Evolutionary conservation across 257 asterid species (phyloP), one percentile per base, ranked within the genome.

Genomic region (Linaria vulgaris): DNA sequence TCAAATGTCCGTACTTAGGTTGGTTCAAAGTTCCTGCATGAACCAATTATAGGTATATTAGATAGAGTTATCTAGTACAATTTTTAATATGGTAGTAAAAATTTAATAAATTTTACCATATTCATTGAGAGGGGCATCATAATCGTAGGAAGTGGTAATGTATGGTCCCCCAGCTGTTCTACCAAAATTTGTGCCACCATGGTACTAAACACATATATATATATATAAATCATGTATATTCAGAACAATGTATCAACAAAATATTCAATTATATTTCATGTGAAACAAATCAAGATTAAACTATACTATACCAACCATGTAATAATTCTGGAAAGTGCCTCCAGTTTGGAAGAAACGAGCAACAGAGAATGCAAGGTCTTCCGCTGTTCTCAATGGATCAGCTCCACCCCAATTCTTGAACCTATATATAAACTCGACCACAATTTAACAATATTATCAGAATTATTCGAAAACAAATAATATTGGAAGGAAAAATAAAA

Each of bases 111-210:
- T 15, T 17, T 44, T 69, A 76, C 88, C 85, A 24, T 51, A 82
- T 65, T 82, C 88, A 59, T 72, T 66, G 17, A 82, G 48, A 0
- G 88, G 88, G 9, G 88, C 85, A 51, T 80, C 53, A 12, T 80
- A 83, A 57, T 83, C 89, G 17, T 80, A 83, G 3, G 79, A 51
- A 9, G 89, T 83, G 0, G 72, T 68, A 62, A 83, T 83, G 50
- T 77, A 83, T 21, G 89, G 86, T 54, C 86, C 85, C 1, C 86
- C 86, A n/a, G 86, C 64, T 0, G 78, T 74, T 50, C 86, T 74
- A 20, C 82, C 86, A 46, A 78, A 83, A 25, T 83, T 83, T 0
- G 89, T 83, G 3, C 89, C 89, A 19, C 89, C 89, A 13, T 83
- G 89, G 39, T 77, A 83, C 89, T 83, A 37, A 16, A 43, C 10